Percentiles rank a stretch among this genome's conserved stretches.
phyloP scores from a whole-genome alignment of 1,284 basidiomycete genomes.

The Boletus hoseneyae region DNA sequence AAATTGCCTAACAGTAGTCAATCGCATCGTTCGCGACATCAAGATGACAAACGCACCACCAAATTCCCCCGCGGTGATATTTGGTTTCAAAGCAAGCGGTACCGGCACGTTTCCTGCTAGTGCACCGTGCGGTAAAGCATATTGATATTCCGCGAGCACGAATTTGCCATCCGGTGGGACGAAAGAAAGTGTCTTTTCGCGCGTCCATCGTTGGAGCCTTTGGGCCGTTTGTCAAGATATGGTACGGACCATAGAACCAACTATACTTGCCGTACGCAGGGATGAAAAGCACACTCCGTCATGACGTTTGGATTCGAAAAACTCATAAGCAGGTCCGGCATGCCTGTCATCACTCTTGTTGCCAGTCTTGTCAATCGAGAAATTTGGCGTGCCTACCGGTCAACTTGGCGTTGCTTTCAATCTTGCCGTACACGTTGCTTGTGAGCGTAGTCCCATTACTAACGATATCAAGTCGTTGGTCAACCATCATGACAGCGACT shows the following conservation, averaged over 20 bases:
- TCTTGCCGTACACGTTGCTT: constrained; percentile 74
- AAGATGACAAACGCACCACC: constrained; percentile 47
- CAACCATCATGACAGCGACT: constrained; percentile 22
- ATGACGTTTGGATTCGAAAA: constrained; percentile 79
- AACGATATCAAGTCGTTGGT: not conserved
- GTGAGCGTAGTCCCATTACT: constrained; percentile 76
- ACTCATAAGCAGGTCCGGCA: constrained; percentile 81
- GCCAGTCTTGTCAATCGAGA: not conserved
- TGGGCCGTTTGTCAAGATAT: constrained; percentile 6
- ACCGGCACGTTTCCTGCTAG: constrained; percentile 46
- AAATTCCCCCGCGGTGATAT: constrained; percentile 56
- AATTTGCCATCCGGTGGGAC: constrained; percentile 95
- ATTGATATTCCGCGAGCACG: constrained; percentile 82
- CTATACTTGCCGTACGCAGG: constrained; percentile 75
- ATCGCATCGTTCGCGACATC: not conserved
- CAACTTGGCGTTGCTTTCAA: constrained; percentile 79
- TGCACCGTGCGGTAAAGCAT: constrained; percentile 36
- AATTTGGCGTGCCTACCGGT: constrained; percentile 50
- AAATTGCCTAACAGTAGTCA: constrained; percentile 56
- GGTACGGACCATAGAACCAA: constrained; percentile 1
- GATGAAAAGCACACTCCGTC: constrained; percentile 83
- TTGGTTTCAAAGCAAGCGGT: constrained; percentile 64
- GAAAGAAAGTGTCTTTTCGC: constrained; percentile 82
- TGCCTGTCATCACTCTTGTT: constrained; percentile 49
- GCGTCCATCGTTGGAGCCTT: constrained; percentile 78